These are phyloP conservation scores for Carnegiea gigantea DNA, from an alignment of 179 eudicot species.

Conservation along the genomic window DNA sequence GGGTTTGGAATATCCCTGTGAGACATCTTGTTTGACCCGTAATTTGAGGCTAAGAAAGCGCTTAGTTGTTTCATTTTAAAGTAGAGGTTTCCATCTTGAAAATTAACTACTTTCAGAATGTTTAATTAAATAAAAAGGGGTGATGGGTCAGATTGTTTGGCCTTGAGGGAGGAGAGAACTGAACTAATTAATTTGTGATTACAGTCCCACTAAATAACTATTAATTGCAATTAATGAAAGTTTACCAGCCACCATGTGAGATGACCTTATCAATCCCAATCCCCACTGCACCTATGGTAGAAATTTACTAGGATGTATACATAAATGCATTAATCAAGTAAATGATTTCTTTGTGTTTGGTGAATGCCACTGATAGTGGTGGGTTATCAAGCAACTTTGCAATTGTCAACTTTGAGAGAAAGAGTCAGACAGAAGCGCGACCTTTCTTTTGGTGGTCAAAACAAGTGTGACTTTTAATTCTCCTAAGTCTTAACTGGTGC, in stretches of 20 bases:
- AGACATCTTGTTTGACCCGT: conserved; percentile 29
- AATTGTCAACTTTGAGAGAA: too few relatives aligned
- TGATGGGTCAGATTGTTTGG: not conserved
- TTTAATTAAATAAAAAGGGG: not conserved
- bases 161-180: not conserved
- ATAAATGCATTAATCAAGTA: too few relatives aligned
- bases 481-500: too few relatives aligned
- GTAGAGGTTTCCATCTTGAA: not conserved
- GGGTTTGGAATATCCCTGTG: not conserved
- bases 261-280: not conserved
- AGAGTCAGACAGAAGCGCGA: too few relatives aligned
- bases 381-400: too few relatives aligned
- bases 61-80: conserved; percentile 16
- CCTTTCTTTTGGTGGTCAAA: too few relatives aligned
- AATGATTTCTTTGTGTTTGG: too few relatives aligned
- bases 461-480: too few relatives aligned
- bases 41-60: conserved; percentile 21
- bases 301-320: too few relatives aligned
- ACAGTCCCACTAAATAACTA: not conserved
- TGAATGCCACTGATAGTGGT: too few relatives aligned
- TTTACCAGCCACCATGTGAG: conserved; percentile 3
- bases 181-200: not conserved
- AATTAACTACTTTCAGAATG: not conserved
- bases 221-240: conserved; percentile 4
- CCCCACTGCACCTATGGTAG: too few relatives aligned